phyloP scores from a whole-genome alignment of 257 asterid species.

The Dorcoceras hygrometricum region DNA sequence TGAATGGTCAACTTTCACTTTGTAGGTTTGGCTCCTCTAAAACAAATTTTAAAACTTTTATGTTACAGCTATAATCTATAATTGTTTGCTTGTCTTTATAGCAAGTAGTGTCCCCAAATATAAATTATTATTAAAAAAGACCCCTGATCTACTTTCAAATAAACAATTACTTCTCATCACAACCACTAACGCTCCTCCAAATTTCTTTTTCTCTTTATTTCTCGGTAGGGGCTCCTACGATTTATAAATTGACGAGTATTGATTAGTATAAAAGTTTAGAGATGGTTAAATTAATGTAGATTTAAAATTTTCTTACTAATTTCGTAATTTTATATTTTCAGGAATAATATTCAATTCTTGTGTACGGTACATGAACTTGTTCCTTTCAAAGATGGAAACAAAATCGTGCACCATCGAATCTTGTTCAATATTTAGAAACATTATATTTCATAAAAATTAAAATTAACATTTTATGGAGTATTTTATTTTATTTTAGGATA shows the following conservation, averaged over 20 bases:
- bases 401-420: background rate
- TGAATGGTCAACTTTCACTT: background rate
- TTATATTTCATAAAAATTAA: too few species aligned
- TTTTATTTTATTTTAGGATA: too few species aligned
- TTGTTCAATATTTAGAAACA: background rate
- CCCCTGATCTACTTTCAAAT: constrained; percentile 30
- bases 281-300: too few species aligned
- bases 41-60: too few species aligned
- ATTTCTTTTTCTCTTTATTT: background rate
- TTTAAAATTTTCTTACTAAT: too few species aligned
- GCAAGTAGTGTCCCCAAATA: constrained; percentile 1
- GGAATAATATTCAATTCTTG: background rate
- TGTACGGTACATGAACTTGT: background rate
- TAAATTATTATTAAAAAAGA: constrained; percentile 22
- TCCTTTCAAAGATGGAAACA: background rate
- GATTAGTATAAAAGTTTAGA: too few species aligned
- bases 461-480: too few species aligned
- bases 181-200: constrained; percentile 30
- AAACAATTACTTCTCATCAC: constrained; percentile 16
- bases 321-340: background rate
- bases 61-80: background rate
- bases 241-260: background rate
- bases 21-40: background rate
- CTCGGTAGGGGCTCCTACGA: background rate
- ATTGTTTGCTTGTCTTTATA: background rate